A percentile compares a stretch with the other conserved stretches of the same genome.
Conservation (phyloP, 2,329 filamentous ascomycete genomes). For the Aspergillus novoparasiticus region DNA sequence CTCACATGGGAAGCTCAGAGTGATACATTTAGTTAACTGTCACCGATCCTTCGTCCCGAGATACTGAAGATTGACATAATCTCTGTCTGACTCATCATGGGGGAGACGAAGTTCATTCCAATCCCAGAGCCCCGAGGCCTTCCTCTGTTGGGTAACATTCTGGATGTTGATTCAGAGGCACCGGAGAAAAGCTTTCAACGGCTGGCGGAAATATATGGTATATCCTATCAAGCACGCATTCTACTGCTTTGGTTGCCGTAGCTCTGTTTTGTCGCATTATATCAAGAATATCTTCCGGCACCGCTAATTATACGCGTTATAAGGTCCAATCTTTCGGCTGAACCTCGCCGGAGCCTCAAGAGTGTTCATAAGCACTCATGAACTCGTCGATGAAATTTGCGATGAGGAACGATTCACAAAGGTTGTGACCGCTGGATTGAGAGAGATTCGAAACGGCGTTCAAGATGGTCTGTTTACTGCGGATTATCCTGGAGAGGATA, state of each 20-base stretch:
- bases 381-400: constrained; percentile 64
- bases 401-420: constrained; percentile 70
- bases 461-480: constrained; percentile 70
- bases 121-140: constrained; percentile 67
- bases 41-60: too few species aligned
- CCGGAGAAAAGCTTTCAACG: constrained; percentile 58
- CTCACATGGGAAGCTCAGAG: neutral
- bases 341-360: constrained; percentile 49
- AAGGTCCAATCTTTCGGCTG: constrained; percentile 63
- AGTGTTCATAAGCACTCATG: constrained; percentile 56
- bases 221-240: constrained; percentile 12
- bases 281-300: neutral
- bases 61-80: too few species aligned
- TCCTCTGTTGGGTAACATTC: constrained; percentile 67
- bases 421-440: constrained; percentile 52
- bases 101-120: constrained; percentile 22
- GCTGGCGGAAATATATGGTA: constrained; percentile 68
- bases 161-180: constrained; percentile 63
- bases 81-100: constrained; percentile 15
- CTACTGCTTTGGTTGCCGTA: neutral
- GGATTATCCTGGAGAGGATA: constrained; percentile 46
- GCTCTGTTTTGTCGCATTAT: neutral
- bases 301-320: neutral
- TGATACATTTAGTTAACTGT: neutral
- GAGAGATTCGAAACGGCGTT: constrained; percentile 61